These are phyloP conservation scores for Rutidosis leptorrhynchoides DNA, from an alignment of 129 eudicot species.

Conservation along the genomic window DNA sequence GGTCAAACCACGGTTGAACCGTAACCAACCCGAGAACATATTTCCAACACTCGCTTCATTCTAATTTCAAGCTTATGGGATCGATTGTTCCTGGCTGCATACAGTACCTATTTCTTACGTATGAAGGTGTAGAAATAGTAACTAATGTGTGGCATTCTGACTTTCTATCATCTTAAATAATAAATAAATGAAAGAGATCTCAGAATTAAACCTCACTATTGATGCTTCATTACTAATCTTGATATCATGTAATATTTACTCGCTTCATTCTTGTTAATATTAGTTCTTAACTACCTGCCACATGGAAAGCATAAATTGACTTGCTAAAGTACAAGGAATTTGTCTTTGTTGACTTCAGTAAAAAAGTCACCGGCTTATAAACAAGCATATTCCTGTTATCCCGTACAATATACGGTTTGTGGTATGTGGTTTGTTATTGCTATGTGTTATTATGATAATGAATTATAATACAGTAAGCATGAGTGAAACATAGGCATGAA, in stretches of 20 bases:
- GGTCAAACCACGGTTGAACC: too few species aligned
- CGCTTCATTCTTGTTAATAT: background rate
- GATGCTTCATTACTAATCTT: background rate
- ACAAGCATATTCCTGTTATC: background rate
- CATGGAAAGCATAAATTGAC: background rate
- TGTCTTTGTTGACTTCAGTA: background rate
- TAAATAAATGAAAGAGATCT: background rate
- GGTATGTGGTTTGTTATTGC: background rate
- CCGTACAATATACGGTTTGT: background rate
- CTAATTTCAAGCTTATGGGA: background rate
- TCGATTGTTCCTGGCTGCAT: background rate
- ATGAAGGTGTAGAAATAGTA: background rate
- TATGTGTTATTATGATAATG: too few species aligned
- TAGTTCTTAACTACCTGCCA: background rate
- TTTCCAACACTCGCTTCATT: background rate
- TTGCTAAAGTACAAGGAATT: conserved; percentile 2
- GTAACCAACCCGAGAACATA: too few species aligned
- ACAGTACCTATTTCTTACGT: background rate
- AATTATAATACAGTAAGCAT: background rate
- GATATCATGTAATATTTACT: too few species aligned
- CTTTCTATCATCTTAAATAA: too few species aligned
- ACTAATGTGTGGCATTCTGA: too few species aligned
- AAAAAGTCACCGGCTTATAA: background rate
- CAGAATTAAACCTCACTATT: background rate
- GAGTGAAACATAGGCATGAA: background rate